Conservation (phyloP, 345 rosid species). For the Aquilaria malaccensis region DNA sequence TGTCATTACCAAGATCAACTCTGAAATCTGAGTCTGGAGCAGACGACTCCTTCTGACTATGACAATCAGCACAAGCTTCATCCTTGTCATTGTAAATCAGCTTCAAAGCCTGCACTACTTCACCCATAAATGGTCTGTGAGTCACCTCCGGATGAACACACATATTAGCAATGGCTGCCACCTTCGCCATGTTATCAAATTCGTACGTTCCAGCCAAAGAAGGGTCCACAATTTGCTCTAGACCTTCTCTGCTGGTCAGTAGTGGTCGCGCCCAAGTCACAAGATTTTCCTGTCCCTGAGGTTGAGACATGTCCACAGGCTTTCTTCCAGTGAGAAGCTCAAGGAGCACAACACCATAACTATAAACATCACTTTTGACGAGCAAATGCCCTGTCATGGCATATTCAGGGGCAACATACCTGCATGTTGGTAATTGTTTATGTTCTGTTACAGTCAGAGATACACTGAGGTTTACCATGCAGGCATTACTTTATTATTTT, state of each 20-base stretch:
- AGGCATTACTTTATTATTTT: no score
- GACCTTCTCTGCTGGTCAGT: constrained; percentile 74
- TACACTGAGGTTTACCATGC: no score
- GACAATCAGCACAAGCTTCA: constrained; percentile 69
- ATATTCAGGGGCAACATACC: constrained; percentile 99
- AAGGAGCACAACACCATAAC: constrained; percentile 97
- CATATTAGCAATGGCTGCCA: constrained; percentile 97
- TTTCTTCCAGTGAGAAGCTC: constrained; percentile 96
- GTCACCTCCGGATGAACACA: constrained; percentile 97
- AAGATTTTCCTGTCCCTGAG: constrained; percentile 93
- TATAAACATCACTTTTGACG: constrained; percentile 97
- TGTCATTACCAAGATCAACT: constrained; percentile 68
- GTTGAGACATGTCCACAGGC: constrained; percentile 99
- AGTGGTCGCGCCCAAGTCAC: constrained; percentile 97
- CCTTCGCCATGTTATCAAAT: constrained; percentile 93
- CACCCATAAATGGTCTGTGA: constrained; percentile 97
- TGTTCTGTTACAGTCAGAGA: background rate
- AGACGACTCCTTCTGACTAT: constrained; percentile 90
- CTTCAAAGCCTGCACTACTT: constrained; percentile 98
- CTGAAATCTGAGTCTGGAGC: constrained; percentile 67
- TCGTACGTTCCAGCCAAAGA: constrained; percentile 64
- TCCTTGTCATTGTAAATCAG: constrained; percentile 84
- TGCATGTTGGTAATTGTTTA: constrained; percentile 21
- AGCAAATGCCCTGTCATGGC: constrained; percentile 99
- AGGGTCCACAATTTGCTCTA: constrained; percentile 84